Evolutionary conservation across 108 stramenopile genomes (phyloP).

Genomic region (Nitzschia sp.): DNA sequence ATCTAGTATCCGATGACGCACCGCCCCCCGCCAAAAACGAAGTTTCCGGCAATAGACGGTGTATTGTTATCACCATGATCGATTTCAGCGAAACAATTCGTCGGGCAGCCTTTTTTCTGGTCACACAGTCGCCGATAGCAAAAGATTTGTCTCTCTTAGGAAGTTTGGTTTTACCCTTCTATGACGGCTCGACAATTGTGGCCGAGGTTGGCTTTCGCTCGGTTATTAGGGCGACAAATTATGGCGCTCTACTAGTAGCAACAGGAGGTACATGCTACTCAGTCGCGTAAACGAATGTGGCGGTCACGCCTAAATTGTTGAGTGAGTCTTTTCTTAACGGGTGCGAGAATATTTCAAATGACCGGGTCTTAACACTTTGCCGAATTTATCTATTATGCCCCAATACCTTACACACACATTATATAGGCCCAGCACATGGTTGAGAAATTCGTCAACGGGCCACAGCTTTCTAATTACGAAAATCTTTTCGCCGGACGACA

Average conservation of each 20-base stretch:
- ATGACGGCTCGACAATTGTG: no score
- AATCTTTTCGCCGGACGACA: conserved; percentile 3
- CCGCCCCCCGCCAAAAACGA: no score
- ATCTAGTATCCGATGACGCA: no score
- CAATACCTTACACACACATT: background rate
- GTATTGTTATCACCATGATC: no score
- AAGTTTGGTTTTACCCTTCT: no score
- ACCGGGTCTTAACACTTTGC: background rate
- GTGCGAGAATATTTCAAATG: conserved; percentile 3
- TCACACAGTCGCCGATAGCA: no score
- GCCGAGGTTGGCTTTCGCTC: no score
- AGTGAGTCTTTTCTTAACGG: conserved; percentile 1
- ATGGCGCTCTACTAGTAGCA: no score
- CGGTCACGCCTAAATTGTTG: background rate
- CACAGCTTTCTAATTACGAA: background rate
- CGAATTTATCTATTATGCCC: background rate
- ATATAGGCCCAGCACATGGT: background rate
- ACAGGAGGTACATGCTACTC: no score
- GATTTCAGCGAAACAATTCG: background rate
- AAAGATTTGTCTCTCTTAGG: no score
- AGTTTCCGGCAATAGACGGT: no score
- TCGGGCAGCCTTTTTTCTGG: background rate
- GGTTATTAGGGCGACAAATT: no score
- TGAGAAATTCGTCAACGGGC: background rate
- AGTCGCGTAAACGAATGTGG: background rate